Evolutionary conservation across 495 filamentous ascomycete genomes (phyloP).

Genomic region (Talaromyces borbonicus): DNA sequence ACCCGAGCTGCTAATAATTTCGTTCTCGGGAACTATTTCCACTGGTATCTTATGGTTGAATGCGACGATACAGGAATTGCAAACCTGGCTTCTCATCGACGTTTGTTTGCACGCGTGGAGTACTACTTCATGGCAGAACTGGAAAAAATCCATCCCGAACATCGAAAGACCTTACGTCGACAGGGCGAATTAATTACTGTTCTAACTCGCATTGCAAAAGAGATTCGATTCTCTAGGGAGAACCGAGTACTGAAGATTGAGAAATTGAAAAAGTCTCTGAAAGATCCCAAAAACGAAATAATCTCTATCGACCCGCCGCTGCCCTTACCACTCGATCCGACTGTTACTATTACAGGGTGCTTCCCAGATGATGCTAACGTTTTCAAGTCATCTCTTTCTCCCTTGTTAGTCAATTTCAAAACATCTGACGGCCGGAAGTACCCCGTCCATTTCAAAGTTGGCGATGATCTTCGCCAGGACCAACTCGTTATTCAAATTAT

Average conservation of each 20-base stretch:
- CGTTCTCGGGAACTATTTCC: slow-evolving; percentile 85
- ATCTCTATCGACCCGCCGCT: slow-evolving; percentile 73
- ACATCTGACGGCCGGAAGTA: slow-evolving; percentile 68
- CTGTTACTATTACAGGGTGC: slow-evolving; percentile 64
- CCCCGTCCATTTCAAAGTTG: slow-evolving; percentile 92
- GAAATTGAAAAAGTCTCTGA: slow-evolving; percentile 67
- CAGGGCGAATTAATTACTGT: slow-evolving; percentile 87
- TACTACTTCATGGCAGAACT: slow-evolving; percentile 93
- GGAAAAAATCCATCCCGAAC: slow-evolving; percentile 46
- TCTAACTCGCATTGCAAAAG: slow-evolving; percentile 80
- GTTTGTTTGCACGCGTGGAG: slow-evolving; percentile 82
- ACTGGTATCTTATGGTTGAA: slow-evolving; percentile 99
- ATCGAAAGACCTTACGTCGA: slow-evolving; percentile 62
- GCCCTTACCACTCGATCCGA: slow-evolving; percentile 82
- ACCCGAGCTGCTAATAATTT: slow-evolving; percentile 74
- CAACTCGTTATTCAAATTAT: slow-evolving; percentile 98
- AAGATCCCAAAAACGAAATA: slow-evolving; percentile 84
- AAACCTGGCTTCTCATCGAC: slow-evolving; percentile 59
- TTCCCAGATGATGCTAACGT: slow-evolving; percentile 79
- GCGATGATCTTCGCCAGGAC: slow-evolving; percentile 93
- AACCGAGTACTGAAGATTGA: slow-evolving; percentile 71
- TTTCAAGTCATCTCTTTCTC: slow-evolving; percentile 89
- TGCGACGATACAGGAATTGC: slow-evolving; percentile 72
- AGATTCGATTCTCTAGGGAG: slow-evolving; percentile 74
- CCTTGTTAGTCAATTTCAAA: slow-evolving; percentile 84